These are phyloP conservation scores for Cyclocybe aegerita DNA, from an alignment of 768 basidiomycete species.

Conservation along the genomic window DNA sequence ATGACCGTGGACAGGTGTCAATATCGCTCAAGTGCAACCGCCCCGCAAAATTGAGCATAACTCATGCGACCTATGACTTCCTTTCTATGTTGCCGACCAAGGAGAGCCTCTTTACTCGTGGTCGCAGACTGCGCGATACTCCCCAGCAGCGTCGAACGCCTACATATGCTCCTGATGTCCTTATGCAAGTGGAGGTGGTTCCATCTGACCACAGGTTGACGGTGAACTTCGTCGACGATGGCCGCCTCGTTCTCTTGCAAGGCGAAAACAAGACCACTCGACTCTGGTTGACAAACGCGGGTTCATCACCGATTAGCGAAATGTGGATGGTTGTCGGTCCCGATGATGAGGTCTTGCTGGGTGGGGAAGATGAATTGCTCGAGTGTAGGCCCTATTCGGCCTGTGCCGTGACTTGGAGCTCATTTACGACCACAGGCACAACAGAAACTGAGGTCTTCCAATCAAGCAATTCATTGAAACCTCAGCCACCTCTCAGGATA, in stretches of 20 bases:
- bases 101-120: slow-evolving; percentile 70
- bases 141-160: slow-evolving; percentile 63
- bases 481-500: slow-evolving; percentile 47
- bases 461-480: slow-evolving; percentile 52
- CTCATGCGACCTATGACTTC: slow-evolving; percentile 65
- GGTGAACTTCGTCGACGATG: slow-evolving; percentile 55
- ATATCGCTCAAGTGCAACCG: slow-evolving; percentile 56
- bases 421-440: slow-evolving; percentile 1
- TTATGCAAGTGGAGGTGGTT: slow-evolving; percentile 61
- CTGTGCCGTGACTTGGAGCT: neutral
- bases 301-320: slow-evolving; percentile 58
- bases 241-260: slow-evolving; percentile 52
- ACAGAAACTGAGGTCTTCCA: slow-evolving; percentile 36
- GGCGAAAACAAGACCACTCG: slow-evolving; percentile 63
- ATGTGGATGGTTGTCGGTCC: slow-evolving; percentile 67
- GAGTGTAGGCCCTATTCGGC: slow-evolving; percentile 11
- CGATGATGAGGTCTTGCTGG: slow-evolving; percentile 65
- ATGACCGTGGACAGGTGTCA: slow-evolving; percentile 44
- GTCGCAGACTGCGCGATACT: slow-evolving; percentile 76
- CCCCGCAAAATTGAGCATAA: slow-evolving; percentile 54
- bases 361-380: slow-evolving; percentile 15
- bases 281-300: slow-evolving; percentile 67
- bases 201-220: slow-evolving; percentile 64
- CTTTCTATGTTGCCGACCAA: slow-evolving; percentile 66
- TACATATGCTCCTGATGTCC: slow-evolving; percentile 69